phyloP scores from a whole-genome alignment of 2,329 filamentous ascomycete species.

The Penicillium sp. region DNA sequence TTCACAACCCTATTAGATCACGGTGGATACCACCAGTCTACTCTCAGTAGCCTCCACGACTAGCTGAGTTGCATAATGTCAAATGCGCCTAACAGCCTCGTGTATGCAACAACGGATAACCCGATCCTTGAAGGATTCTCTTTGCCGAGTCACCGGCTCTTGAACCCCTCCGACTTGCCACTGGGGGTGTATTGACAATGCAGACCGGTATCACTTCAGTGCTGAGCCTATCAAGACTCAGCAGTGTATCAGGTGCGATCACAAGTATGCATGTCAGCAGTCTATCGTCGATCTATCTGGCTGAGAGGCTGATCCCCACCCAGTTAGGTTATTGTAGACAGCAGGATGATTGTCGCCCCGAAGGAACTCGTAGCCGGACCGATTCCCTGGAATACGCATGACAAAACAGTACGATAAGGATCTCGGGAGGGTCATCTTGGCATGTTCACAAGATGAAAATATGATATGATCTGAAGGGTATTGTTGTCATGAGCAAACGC shows the following conservation, averaged over 20 bases:
- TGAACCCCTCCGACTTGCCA: not conserved
- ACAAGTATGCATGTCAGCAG: not conserved
- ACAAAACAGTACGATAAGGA: not conserved
- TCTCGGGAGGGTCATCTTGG: not conserved
- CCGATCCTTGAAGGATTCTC: not conserved
- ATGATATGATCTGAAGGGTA: not conserved
- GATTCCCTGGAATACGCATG: not conserved
- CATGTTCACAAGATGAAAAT: not conserved
- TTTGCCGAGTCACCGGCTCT: not conserved
- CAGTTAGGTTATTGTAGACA: constrained; percentile 11
- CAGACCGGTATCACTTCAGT: not conserved
- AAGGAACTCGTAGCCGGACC: constrained; percentile 12
- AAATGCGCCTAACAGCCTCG: not conserved
- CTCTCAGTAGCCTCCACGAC: not conserved
- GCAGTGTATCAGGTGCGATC: not conserved
- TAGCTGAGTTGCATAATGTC: not conserved
- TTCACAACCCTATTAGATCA: not conserved
- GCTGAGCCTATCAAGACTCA: constrained; percentile 2
- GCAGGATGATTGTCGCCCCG: constrained; percentile 5
- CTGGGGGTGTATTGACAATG: not conserved
- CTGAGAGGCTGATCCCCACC: constrained; percentile 6
- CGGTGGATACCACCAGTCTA: not conserved
- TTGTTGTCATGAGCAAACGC: not conserved
- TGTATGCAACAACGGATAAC: not conserved
- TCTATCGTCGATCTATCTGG: constrained; percentile 6